phyloP scores from a whole-genome alignment of 768 basidiomycete species.

The Tricholoma furcatifolium region DNA sequence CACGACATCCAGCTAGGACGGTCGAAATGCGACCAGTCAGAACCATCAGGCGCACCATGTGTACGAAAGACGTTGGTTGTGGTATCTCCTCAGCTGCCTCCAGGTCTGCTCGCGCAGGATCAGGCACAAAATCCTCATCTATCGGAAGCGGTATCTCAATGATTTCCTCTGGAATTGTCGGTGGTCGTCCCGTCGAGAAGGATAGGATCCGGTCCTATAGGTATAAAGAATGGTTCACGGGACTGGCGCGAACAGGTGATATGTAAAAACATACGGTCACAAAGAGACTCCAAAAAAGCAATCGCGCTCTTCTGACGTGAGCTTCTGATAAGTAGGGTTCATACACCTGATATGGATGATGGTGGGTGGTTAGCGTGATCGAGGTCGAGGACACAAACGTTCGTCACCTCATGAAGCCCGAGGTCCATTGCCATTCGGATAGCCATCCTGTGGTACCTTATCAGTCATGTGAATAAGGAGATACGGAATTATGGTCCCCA shows the following conservation, averaged over 20 bases:
- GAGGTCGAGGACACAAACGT: constrained; percentile 5
- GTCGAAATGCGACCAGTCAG: constrained; percentile 14
- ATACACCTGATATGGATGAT: constrained; percentile 7
- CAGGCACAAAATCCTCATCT: constrained; percentile 15
- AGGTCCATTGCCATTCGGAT: constrained; percentile 18
- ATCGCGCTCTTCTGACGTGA: constrained; percentile 13
- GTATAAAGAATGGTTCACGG: neutral
- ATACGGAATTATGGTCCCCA: neutral
- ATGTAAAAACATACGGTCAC: constrained; percentile 9
- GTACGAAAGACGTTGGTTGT: constrained; percentile 12
- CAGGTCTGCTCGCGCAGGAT: constrained; percentile 6
- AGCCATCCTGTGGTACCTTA: constrained; percentile 9
- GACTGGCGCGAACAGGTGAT: neutral
- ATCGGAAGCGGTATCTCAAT: constrained; percentile 18
- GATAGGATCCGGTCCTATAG: constrained; percentile 14
- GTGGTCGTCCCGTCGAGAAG: constrained; percentile 13
- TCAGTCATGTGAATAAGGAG: constrained; percentile 1
- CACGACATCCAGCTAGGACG: constrained; percentile 12
- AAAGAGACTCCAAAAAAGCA: constrained; percentile 17
- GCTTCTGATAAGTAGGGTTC: constrained; percentile 11
- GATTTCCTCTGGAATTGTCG: constrained; percentile 15
- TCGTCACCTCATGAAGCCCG: constrained; percentile 13
- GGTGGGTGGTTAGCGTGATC: neutral
- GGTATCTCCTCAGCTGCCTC: constrained; percentile 7
- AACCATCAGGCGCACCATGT: constrained; percentile 16